These are phyloP conservation scores for Cavenderia fasciculata DNA, from an alignment of 78 protist genomes.

Conservation along the genomic window DNA sequence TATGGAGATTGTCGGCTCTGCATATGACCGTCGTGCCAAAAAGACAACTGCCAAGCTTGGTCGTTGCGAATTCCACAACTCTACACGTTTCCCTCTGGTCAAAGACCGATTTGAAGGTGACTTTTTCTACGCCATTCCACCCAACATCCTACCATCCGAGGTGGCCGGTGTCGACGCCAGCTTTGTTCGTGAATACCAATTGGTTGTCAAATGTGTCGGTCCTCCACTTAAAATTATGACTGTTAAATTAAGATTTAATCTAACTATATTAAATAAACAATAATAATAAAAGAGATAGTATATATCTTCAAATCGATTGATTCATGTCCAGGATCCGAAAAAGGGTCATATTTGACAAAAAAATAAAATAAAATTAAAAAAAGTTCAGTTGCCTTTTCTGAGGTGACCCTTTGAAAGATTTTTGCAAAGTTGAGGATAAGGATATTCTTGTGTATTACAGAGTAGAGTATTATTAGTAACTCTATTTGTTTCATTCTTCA, in stretches of 20 bases:
- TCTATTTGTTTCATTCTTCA: no score
- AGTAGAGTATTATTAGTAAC: no score
- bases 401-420: no score
- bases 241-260: conserved; percentile 64
- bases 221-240: conserved; percentile 51
- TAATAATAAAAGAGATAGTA: no score
- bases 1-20: conserved; percentile 63
- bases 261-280: conserved; percentile 40
- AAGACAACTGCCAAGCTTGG: conserved; percentile 45
- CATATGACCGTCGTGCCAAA: conserved; percentile 47
- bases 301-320: no score
- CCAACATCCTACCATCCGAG: conserved; percentile 59
- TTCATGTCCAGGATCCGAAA: no score
- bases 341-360: no score
- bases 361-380: not conserved
- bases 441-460: no score
- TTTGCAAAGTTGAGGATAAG: no score
- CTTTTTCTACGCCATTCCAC: conserved; percentile 60
- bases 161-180: conserved; percentile 72
- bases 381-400: no score
- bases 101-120: conserved; percentile 80
- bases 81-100: conserved; percentile 49
- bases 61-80: conserved; percentile 54
- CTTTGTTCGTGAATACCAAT: conserved; percentile 70
- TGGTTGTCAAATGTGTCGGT: conserved; percentile 76